Percentiles rank a stretch among this genome's conserved stretches.
Conservation (phyloP, 2,329 filamentous ascomycete genomes). For the Aspergillus pseudotamarii region DNA sequence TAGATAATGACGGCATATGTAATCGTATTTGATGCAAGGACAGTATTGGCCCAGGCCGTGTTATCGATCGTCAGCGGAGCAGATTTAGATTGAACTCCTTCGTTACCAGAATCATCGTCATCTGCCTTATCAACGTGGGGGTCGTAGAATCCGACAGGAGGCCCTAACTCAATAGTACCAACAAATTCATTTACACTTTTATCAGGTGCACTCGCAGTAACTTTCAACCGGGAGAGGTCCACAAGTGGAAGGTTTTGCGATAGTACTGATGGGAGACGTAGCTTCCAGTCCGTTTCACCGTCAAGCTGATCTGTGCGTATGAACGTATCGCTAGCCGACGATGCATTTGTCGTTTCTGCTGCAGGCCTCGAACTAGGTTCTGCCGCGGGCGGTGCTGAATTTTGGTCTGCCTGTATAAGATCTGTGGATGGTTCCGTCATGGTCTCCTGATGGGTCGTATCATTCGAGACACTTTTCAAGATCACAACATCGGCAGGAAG, state of each 20-base stretch:
- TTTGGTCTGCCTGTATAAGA: conserved; percentile 29
- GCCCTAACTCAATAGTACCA: conserved; percentile 78
- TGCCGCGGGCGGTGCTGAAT: conserved; percentile 18
- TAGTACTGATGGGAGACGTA: conserved; percentile 81
- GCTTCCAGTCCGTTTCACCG: conserved; percentile 98
- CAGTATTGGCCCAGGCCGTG: conserved; percentile 97
- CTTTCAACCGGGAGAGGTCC: conserved; percentile 67
- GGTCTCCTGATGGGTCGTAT: conserved; percentile 32
- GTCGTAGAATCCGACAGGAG: conserved; percentile 54
- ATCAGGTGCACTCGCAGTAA: conserved; percentile 88
- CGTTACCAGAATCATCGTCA: conserved; percentile 20
- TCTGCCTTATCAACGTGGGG: conserved; percentile 42
- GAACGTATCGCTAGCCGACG: conserved; percentile 77
- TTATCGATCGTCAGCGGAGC: conserved; percentile 89
- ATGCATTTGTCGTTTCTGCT: conserved; percentile 34
- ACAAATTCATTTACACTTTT: conserved; percentile 93
- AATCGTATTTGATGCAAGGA: conserved; percentile 88
- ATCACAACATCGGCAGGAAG: conserved; percentile 95
- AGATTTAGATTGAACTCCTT: conserved; percentile 51
- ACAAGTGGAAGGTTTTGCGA: conserved; percentile 75
- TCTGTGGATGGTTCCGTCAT: conserved; percentile 28
- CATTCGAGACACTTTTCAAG: conserved; percentile 75
- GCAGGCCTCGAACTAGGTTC: conserved; percentile 20
- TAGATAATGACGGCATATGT: conserved; percentile 91
- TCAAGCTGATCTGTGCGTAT: conserved; percentile 97